These are phyloP conservation scores for Nannizziopsis arthrosporioides DNA, from an alignment of 2,329 filamentous ascomycete species.

Conservation along the genomic window DNA sequence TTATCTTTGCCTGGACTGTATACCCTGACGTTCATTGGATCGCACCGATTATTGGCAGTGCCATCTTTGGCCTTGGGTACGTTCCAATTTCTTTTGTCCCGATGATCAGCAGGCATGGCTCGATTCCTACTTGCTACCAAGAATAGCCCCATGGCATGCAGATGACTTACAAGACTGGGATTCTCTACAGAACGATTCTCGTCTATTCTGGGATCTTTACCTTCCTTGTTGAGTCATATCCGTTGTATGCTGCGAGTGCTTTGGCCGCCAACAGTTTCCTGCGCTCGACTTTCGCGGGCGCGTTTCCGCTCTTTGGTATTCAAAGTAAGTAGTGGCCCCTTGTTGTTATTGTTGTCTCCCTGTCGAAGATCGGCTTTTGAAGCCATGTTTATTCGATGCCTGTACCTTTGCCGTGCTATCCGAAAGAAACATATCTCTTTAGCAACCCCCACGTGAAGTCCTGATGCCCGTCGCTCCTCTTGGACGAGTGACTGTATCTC, in stretches of 20 bases:
- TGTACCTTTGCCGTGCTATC: conserved; percentile 5
- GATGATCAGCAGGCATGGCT: conserved; percentile 2
- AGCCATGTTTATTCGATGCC: neutral
- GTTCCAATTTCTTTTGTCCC: conserved; percentile 19
- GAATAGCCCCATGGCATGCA: neutral
- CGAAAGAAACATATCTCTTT: neutral
- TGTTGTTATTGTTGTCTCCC: neutral
- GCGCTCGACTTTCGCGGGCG: conserved; percentile 65
- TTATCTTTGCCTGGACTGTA: conserved; percentile 82
- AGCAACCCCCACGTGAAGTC: conserved; percentile 1
- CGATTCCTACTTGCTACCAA: neutral
- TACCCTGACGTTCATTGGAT: conserved; percentile 64
- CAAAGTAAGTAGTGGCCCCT: conserved; percentile 34
- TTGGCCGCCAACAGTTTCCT: conserved; percentile 75
- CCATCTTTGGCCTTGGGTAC: conserved; percentile 59
- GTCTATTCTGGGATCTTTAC: conserved; percentile 79
- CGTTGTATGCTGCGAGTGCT: conserved; percentile 43
- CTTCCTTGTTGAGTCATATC: conserved; percentile 58
- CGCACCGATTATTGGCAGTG: conserved; percentile 60
- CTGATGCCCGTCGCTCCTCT: neutral
- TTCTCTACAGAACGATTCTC: conserved; percentile 51
- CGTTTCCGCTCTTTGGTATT: conserved; percentile 63
- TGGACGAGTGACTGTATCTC: neutral
- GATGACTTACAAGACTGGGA: conserved; percentile 6
- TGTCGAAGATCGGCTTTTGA: neutral